Evolutionary conservation across 2,329 filamentous ascomycete species (phyloP), one percentile per base, ranked within the genome.

Genomic region (Talaromyces sp.): DNA sequence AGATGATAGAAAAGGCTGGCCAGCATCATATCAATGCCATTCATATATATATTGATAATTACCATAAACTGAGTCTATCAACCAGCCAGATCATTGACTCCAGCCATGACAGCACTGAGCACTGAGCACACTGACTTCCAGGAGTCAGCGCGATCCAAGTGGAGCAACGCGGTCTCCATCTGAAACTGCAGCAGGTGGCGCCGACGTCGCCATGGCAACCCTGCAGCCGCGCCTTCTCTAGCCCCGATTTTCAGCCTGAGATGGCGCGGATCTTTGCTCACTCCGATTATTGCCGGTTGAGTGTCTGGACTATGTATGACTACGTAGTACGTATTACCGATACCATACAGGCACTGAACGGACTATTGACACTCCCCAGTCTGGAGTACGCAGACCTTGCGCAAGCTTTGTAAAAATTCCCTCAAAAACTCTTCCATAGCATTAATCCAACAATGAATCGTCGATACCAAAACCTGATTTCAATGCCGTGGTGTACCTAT

Each of bases 181-280:
- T 43, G 36, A 59, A 45, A 45, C 25, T 53, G 59, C 27, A 27
- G 59, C 59, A 25, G 49, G 49, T 63, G 38, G 64, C 36, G 58
- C 51, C 22, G n/a, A 10, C 29, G 59, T 65, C 58, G 47, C 58
- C 29, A 65, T 58, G 34, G 64, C 64, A 65, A 65, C 64, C 8
- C 11, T 43, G 40, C 49, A 22, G 49, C 36, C 27, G 40, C 64
- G 36, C 40, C 58, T 34, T 51, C 38, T 45, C 51, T 61, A 61
- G 64, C 38, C 64, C 51, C 64, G 64, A 65, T 61, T 63, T 56
- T 31, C 29, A 63, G 61, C 25, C 47, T 54, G 47, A 54, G 34
- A 29, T 45, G 25, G 58, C 22, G 60, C 60, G 60, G 60, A 62
- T 62, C 60, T 29, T 38, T 61, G 17, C n/a, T 58, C 60, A 34